Evolutionary conservation across 768 basidiomycete genomes (phyloP), one percentile per base, ranked within the genome.

Genomic region (Kwoniella sp.): DNA sequence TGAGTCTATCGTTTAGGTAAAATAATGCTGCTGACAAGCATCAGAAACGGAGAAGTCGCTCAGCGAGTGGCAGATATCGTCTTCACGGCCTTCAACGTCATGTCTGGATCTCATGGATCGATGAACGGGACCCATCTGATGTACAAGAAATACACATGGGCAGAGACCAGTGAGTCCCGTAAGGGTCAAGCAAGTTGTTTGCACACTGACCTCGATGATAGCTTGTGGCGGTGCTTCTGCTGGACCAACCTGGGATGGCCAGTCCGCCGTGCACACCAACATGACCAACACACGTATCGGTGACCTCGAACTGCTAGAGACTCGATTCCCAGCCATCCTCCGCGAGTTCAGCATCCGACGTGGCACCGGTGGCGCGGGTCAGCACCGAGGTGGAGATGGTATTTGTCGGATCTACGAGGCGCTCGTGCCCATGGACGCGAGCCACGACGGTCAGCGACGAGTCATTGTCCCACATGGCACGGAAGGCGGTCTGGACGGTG

Each of bases 11-110:
- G 15, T 8, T 8, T 15, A 39, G 32, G 26, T 12, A 11, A 22
- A 3, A 32, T 48, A 10, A 44, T 56, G 25, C 31, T 10, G 40
- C 47, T 49, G 44, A 22, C 45, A 37, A 12, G 15, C 10, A 12
- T 3, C 25, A 50, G 54, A 15, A 59, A 59, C 22, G 46, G 45
- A 20, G 58, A 59, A 46, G 91, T 89, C 3, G 87, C 85, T 10
- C 91, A 93, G 67, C 80, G 92, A 15, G 88, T 95, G 36, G 88
- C 92, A 2, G 92, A 96, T 67, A 90, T 93, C 2, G 87, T 96
- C 27, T 77, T 96, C 32, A 89, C 86, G 70, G 90, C 91, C 0
- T 95, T 96, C 78, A 81, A 86, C 28, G 50, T 52, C 28, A 51
- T 57, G 49, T 51, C 56, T 27, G 56, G 56, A n/a, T 57, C 56